Evolutionary conservation across 441 rosid species (phyloP), one percentile per base, ranked within the genome.

Genomic region (Flueggea neowawraea): DNA sequence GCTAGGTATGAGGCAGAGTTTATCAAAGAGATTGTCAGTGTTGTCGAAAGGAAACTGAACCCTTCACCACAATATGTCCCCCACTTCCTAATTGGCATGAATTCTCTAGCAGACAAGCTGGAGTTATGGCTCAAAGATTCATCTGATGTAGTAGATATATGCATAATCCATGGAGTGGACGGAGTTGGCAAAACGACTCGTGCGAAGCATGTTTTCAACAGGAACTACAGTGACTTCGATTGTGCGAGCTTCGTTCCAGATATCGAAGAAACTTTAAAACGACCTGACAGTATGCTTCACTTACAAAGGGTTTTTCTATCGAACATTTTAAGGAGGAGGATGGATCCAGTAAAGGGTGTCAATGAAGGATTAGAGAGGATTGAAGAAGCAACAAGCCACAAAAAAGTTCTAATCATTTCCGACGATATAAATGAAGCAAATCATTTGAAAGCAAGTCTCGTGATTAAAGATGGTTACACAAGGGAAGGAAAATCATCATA

Each of bases 1-100:
- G 14, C 0, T 15, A 78, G 78, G 63, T 60, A 65, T 58, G 85
- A 78, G 52, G 57, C 78, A 4, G 52, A 68, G 31, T 63, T 80
- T 59, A 59, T 78, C 41, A 60, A 68, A 69, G 68, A 57, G 33
- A n/a, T 80, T 51, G 73, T 73, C 33, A 31, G 36, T 58, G 68
- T 70, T 31, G 61, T 31, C 11, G 68, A 3, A 33, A 31, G 33
- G 65, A 22, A 51, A 22, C 4, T 65, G 52, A 57, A 16, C 43
- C 52, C 16, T 6, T 11, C 41, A 41, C 10, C 55, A 16, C 33
- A 22, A 51, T 16, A 16, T 52, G 55, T 16, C 10, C 12, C 15
- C 14, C 13, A 2, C 12, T 33, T 51, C 5, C 2, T 60, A 16
- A 54, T 67, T 39, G 65, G 70, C 28, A 44, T 59, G 4, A 57